Evolutionary conservation across 371 early-diverging fungal species (phyloP), one percentile per base, ranked within the genome.

Genomic region (Rhizopus arrhizus): DNA sequence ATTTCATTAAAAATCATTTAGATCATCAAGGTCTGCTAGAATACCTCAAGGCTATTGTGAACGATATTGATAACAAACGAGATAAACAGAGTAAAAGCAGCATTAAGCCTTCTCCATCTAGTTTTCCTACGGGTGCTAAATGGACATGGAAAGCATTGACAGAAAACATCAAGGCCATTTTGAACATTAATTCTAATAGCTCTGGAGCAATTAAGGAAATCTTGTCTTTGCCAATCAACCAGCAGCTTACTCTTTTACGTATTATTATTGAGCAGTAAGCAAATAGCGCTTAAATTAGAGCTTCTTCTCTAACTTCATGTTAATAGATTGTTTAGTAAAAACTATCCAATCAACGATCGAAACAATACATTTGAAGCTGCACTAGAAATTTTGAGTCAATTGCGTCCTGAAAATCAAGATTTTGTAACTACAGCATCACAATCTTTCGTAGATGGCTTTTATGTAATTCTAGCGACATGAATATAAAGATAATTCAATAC

Each of bases 311-410:
- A 35, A 38, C 35, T 29, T 9, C 16, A 42, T 15, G 0, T 9
- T 34, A n/a, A 34, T 57, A 76, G 77, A 58, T 53, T 77, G 28
- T 41, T 77, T n/a, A 64, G 74, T 32, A 64, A 62, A 29, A 54
- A 75, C 56, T 64, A 66, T 8, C 75, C 79, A 29, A 49, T 55
- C 12, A 75, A 78, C 56, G 79, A 78, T 48, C 70, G 79, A 22
- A 66, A 74, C 38, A 75, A 75, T 36, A 72, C 73, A 2, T 75
- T 78, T 61, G 79, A 78, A 53, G 54, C 65, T 28, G 73, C 74
- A 29, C 73, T 78, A 68, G 61, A 69, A 13, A 74, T 75, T 49
- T 61, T 78, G 31, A 69, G 72, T 4, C 58, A 61, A 12, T 46
- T 73, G 53, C 68, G 72, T 2, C 70, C 70, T 32, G 66, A 72